These are phyloP conservation scores for Colletotrichum gloeosporioides DNA, from an alignment of 2,329 filamentous ascomycete genomes.

Conservation along the genomic window DNA sequence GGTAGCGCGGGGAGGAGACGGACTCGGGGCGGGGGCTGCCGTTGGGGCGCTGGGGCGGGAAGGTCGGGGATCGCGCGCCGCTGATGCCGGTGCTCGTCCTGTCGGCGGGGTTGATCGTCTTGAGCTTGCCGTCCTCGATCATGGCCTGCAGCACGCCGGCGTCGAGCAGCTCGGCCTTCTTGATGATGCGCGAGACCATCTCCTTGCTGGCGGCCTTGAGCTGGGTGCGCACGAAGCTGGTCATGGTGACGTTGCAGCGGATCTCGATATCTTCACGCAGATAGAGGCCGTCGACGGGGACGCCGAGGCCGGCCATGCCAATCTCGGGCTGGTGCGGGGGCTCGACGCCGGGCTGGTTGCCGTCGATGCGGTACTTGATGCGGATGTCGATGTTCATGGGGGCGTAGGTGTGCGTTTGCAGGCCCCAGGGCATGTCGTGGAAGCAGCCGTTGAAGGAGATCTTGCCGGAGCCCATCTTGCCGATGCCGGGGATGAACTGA, in stretches of 20 bases:
- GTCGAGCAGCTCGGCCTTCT: conserved; percentile 74
- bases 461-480: conserved; percentile 67
- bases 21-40: conserved; percentile 27
- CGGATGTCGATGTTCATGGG: conserved; percentile 71
- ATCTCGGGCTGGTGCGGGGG: conserved; percentile 66
- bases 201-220: conserved; percentile 70
- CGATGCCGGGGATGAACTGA: conserved; percentile 70
- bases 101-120: conserved; percentile 62
- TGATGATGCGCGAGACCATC: conserved; percentile 72
- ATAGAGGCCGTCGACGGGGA: conserved; percentile 69
- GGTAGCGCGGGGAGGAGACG: conserved; percentile 39
- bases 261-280: conserved; percentile 75
- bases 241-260: conserved; percentile 70
- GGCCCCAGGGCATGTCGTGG: conserved; percentile 74
- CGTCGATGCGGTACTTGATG: conserved; percentile 71
- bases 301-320: conserved; percentile 62
- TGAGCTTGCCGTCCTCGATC: conserved; percentile 69
- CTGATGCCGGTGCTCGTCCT: conserved; percentile 38
- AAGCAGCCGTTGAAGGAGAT: conserved; percentile 76
- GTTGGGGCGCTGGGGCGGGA: neutral
- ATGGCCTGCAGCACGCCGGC: conserved; percentile 70
- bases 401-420: conserved; percentile 75
- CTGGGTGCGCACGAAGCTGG: conserved; percentile 70
- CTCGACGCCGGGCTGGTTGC: conserved; percentile 72
- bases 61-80: conserved; percentile 10